Base-by-base conservation (phyloP, 2,329 filamentous ascomycete species). In the Lasiodiplodia theobromae region DNA sequence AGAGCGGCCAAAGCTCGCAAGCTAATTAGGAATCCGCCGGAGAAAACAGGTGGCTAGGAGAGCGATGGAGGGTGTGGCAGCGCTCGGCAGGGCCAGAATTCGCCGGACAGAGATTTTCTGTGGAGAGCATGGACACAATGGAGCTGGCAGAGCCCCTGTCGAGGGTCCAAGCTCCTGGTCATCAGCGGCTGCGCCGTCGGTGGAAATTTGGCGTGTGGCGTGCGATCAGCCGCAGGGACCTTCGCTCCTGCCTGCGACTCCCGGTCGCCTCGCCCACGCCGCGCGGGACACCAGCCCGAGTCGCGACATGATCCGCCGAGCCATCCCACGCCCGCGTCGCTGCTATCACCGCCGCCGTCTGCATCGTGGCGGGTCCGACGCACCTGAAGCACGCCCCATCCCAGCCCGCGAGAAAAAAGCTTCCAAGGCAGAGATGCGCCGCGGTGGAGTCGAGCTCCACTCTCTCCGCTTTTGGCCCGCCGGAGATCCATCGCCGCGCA, bases 91-190 rank as follows among this genome's bases (percentile, higher is more conserved):
- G 65, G 28, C 65, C 65, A 58, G 65, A 58, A 67, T 58, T 60
- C 47, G 65, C 34, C 52, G 52, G 53, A 57, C 65, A 67, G 65
- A 67, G 65, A 67, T 67, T 67, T 67, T 67, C 65, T 67, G 65
- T 67, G 65, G 65, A 67, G 65, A 67, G 65, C 60, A 8, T 12
- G 60, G 28, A 47, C 40, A 7, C 16, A 18, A 44, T n/a, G 21
- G 57, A 18, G 57, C 57, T 47, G 11, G 38, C 38, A 7, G 54
- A n/a, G 60, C 60, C 60, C 60, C 60, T 64, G 60, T 28, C 37
- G n/a, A 49, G 47, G 28, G 60, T 64, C 60, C 44, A 64, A 51
- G 60, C 60, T 38, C 47, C n/a, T 25, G 60, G 60, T 64, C 60
- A 64, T 52, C 60, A 52, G 60, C 60, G 60, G 60, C 60, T 52